Evolutionary conservation across 164 flowering plant species (phyloP), one percentile per base, ranked within the genome.

Genomic region (Aristolochia californica): DNA sequence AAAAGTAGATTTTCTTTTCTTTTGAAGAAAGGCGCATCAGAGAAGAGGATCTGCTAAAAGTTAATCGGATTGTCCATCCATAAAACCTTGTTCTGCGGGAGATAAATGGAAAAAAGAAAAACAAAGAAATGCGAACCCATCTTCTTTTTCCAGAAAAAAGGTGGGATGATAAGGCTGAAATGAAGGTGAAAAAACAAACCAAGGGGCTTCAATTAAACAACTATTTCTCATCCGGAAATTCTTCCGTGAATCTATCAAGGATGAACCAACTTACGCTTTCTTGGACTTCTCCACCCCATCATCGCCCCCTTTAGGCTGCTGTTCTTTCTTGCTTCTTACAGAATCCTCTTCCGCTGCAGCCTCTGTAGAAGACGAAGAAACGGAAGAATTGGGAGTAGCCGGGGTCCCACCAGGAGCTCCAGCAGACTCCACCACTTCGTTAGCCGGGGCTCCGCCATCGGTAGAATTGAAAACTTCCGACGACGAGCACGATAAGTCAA

Each of bases 311-410:
- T 68, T 71, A 0, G 53, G 23, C 56, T 63, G 67, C 48, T n/a
- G 25, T 13, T 73, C 74, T 49, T 71, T 74, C 75, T 71, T 76
- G 24, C 59, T 70, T 62, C 68, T 72, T 21, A 61, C 62, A 0
- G 76, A 71, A 48, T 74, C 77, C 26, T 75, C 84, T 18, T 69
- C 80, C 12, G 50, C 74, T 1, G 72, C 82, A 0, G 81, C 83
- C 66, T 80, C 88, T 2, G 66, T 68, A 1, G 87, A 83, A 2
- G 82, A 74, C 5, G 78, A 80, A n/a, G 88, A 81, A 28, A 77
- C 68, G 12, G 83, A 78, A 45, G 88, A 83, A 67, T 75, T 80
- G 0, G 78, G 80, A 0, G 82, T 77, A 2, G 53, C 76, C 16
- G 76, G 72, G 17, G 48, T 62, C 9, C 71, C 67, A 20, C 49